Conservation (phyloP, 2,329 filamentous ascomycete genomes). For the Talaromyces sp. region DNA sequence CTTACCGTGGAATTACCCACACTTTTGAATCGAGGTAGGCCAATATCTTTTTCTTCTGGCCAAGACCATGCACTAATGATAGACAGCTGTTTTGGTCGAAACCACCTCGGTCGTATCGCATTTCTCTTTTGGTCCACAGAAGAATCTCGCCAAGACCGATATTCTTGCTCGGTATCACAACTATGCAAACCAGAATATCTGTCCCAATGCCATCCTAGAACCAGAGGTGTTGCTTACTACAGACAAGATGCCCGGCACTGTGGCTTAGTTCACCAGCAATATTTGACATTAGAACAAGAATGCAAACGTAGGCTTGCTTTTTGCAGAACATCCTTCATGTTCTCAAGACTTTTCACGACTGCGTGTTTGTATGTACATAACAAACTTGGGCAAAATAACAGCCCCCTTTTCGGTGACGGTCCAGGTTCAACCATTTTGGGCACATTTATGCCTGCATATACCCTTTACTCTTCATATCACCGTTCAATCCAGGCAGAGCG, state of each 20-base stretch:
- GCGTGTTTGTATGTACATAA: not conserved
- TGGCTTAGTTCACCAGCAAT: not conserved
- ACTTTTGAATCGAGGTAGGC: slow-evolving; percentile 15
- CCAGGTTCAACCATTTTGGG: too few species aligned
- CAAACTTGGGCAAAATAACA: not conserved
- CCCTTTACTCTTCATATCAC: not conserved
- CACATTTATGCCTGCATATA: not conserved
- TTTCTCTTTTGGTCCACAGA: slow-evolving; percentile 18
- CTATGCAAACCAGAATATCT: slow-evolving; percentile 14
- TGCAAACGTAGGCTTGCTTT: not conserved
- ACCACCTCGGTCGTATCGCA: slow-evolving; percentile 17
- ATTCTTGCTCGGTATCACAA: slow-evolving; percentile 18
- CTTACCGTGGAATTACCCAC: slow-evolving; percentile 16
- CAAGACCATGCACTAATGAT: not conserved
- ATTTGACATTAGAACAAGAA: not conserved
- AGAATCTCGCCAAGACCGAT: slow-evolving; percentile 17
- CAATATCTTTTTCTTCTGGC: not conserved
- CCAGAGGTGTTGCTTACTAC: slow-evolving; percentile 11
- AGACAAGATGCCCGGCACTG: slow-evolving; percentile 1
- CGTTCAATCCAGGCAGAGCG: not conserved
- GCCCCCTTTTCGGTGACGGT: not conserved
- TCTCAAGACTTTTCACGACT: not conserved
- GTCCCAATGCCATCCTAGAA: slow-evolving; percentile 14
- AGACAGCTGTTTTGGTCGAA: slow-evolving; percentile 14
- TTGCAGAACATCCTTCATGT: not conserved